Percentiles rank a stretch among this genome's conserved stretches.
Conservation (phyloP, 108 stramenopile species). For the Nannochloropsis gaditana region DNA sequence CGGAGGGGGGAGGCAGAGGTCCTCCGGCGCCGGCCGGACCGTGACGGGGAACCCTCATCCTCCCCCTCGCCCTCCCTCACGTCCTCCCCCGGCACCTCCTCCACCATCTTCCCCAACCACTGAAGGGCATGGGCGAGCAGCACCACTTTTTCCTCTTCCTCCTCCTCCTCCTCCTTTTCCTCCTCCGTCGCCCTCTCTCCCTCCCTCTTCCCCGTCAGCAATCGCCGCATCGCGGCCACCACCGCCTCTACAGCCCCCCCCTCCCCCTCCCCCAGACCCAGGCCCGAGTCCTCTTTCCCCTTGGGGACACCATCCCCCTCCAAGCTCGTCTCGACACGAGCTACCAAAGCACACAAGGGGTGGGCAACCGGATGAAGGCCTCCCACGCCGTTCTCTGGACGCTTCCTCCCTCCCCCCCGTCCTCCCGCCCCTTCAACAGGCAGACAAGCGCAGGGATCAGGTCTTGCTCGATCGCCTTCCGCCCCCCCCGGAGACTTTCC, state of each 20-base stretch:
- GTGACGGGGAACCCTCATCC: neutral
- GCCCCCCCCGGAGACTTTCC: too few species aligned
- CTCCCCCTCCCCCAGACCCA: too few species aligned
- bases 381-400: too few species aligned
- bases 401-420: neutral
- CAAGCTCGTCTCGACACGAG: too few species aligned
- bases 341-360: too few species aligned
- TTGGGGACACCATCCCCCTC: too few species aligned
- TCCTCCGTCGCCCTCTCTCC: neutral
- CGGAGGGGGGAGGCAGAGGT: too few species aligned
- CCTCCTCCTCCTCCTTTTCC: neutral
- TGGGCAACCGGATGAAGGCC: too few species aligned
- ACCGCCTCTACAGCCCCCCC: too few species aligned
- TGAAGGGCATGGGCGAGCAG: neutral
- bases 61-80: neutral
- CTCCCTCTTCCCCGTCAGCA: neutral
- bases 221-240: too few species aligned
- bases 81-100: neutral
- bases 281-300: too few species aligned
- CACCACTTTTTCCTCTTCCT: neutral
- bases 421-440: neutral
- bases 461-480: neutral
- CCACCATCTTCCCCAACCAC: too few species aligned
- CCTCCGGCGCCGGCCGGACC: neutral
- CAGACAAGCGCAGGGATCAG: neutral